phyloP scores from a whole-genome alignment of 2,329 filamentous ascomycete species.

The Rhynchosporium agropyri region DNA sequence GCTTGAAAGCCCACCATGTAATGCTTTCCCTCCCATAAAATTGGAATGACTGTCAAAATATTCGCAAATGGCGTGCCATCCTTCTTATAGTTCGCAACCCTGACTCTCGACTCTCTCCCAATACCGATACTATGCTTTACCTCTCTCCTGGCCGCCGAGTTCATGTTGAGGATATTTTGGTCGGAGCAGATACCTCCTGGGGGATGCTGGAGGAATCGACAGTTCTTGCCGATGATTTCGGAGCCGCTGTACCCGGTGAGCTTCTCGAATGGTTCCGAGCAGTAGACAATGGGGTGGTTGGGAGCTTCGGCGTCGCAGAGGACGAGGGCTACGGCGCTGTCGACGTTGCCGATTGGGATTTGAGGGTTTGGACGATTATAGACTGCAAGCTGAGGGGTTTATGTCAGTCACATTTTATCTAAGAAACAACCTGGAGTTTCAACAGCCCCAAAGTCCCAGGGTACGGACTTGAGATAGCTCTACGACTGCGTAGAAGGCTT shows the following conservation, averaged over 20 bases:
- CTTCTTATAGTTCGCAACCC: constrained; percentile 90
- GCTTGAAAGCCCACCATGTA: constrained; percentile 38
- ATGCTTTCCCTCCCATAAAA: constrained; percentile 65
- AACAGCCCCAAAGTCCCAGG: background rate
- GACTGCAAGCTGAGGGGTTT: constrained; percentile 49
- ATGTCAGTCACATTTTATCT: background rate
- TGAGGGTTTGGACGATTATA: constrained; percentile 79
- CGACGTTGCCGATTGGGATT: constrained; percentile 86
- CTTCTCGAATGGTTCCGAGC: constrained; percentile 90
- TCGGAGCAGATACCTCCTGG: constrained; percentile 76
- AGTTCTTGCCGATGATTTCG: constrained; percentile 88
- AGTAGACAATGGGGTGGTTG: constrained; percentile 91
- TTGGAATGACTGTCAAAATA: constrained; percentile 89
- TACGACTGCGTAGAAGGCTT: background rate
- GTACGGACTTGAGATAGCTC: background rate
- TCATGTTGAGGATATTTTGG: constrained; percentile 78
- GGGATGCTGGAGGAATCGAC: constrained; percentile 88
- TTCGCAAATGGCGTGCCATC: constrained; percentile 94
- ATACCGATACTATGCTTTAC: constrained; percentile 77
- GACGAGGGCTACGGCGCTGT: constrained; percentile 91
- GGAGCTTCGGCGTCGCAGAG: constrained; percentile 89
- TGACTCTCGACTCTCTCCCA: constrained; percentile 80
- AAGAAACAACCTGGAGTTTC: background rate
- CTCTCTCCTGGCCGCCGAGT: constrained; percentile 78
- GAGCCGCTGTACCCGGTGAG: constrained; percentile 85